Evolutionary conservation across 2,329 filamentous ascomycete genomes (phyloP).

Genomic region (Waltergamsia citrina): DNA sequence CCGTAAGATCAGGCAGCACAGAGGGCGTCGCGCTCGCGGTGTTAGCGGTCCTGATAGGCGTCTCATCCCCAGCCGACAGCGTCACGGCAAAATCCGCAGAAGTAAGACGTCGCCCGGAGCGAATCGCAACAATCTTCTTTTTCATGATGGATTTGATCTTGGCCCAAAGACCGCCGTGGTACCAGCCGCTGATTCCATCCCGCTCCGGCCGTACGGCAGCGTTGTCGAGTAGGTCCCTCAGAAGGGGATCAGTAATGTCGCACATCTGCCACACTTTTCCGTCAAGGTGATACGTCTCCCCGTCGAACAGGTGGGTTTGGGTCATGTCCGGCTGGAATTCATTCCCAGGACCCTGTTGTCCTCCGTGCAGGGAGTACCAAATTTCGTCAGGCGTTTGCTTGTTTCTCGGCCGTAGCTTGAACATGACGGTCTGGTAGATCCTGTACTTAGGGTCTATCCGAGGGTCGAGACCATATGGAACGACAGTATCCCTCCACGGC

Average conservation of each 20-base stretch:
- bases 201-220: slow-evolving; percentile 49
- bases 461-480: slow-evolving; percentile 81
- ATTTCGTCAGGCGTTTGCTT: background rate
- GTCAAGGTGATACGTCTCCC: slow-evolving; percentile 62
- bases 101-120: slow-evolving; percentile 41
- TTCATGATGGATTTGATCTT: slow-evolving; percentile 86
- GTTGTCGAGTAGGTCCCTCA: slow-evolving; percentile 56
- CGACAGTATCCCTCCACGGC: slow-evolving; percentile 81
- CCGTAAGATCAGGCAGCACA: slow-evolving; percentile 23
- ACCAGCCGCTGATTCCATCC: slow-evolving; percentile 72
- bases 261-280: slow-evolving; percentile 93
- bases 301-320: slow-evolving; percentile 72
- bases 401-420: slow-evolving; percentile 48
- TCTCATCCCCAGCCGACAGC: slow-evolving; percentile 21
- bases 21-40: slow-evolving; percentile 15
- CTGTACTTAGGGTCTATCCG: slow-evolving; percentile 67
- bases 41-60: slow-evolving; percentile 15
- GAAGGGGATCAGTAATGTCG: slow-evolving; percentile 75
- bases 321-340: slow-evolving; percentile 21
- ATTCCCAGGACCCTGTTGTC: slow-evolving; percentile 7
- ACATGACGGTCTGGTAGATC: slow-evolving; percentile 81
- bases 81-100: slow-evolving; percentile 24
- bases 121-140: slow-evolving; percentile 66
- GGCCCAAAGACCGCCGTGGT: slow-evolving; percentile 67
- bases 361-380: slow-evolving; percentile 19